Conservation (phyloP, 1,284 basidiomycete species). For the Cryptococcus maquisensis region DNA sequence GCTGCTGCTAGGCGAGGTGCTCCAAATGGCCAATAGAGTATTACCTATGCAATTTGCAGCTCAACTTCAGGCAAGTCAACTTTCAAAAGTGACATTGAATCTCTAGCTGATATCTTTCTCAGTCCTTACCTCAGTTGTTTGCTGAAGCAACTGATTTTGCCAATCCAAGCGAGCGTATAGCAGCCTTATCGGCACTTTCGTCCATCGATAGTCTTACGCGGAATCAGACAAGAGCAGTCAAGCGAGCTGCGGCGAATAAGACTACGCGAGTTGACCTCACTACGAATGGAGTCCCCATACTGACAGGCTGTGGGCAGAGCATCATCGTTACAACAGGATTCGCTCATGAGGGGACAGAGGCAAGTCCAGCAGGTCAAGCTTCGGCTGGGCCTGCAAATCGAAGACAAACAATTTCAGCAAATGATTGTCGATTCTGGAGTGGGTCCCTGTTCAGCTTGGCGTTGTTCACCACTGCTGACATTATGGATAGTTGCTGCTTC, state of each 20-base stretch:
- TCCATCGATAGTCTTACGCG: slow-evolving; percentile 89
- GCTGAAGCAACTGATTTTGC: slow-evolving; percentile 73
- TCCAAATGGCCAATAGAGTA: slow-evolving; percentile 82
- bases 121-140: slow-evolving; percentile 85
- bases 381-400: slow-evolving; percentile 85
- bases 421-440: slow-evolving; percentile 80
- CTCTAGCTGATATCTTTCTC: background rate
- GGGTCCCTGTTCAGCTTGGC: slow-evolving; percentile 10
- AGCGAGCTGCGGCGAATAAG: slow-evolving; percentile 10
- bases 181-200: slow-evolving; percentile 78
- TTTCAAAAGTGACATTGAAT: background rate
- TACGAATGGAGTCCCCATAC: background rate
- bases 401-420: slow-evolving; percentile 81
- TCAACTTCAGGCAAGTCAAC: slow-evolving; percentile 63
- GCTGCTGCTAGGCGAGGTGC: slow-evolving; percentile 82
- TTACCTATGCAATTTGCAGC: slow-evolving; percentile 80
- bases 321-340: slow-evolving; percentile 63
- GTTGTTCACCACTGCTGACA: slow-evolving; percentile 15
- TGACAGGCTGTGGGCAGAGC: background rate
- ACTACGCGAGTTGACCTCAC: slow-evolving; percentile 7
- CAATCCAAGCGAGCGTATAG: slow-evolving; percentile 59
- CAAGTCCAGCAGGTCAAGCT: slow-evolving; percentile 87
- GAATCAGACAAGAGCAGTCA: slow-evolving; percentile 53
- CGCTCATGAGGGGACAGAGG: slow-evolving; percentile 77
- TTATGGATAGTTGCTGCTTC: slow-evolving; percentile 65